Base-by-base conservation (phyloP, 208 protist genomes). In the Wallacemonas sp. region DNA sequence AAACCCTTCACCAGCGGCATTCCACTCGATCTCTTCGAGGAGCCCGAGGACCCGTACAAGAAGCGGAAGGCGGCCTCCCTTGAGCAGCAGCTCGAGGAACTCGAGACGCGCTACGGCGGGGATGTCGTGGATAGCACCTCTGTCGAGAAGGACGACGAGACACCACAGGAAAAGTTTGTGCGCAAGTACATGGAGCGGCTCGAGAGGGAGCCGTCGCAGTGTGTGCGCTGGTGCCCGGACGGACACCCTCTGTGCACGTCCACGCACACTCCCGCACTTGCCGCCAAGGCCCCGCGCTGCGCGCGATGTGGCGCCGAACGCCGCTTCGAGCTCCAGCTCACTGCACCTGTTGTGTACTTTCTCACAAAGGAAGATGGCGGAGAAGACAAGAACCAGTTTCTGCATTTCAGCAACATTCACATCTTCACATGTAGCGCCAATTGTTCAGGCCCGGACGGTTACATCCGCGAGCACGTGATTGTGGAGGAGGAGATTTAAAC, bases 331-430 rank as follows among this genome's bases (percentile, higher is more conserved):
- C 72, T 89, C 24, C 88, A 96, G 70, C 75, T 96, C 19, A 92
- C 84, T 8, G 81, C 91, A 1, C 91, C 88, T 2, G 65, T 72
- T 2, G 81, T 96, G 38, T 96, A 93, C 55, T 96, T 78, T 57
- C 75, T 96, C 29, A 94, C 84, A 6, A 87, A 81, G 43, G 33
- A 65, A 54, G 69, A 70, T 17, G 72, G 76, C 23, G 72, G 78
- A 2, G 88, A 88, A 56, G 68, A 65, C 16, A 75, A 86, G 30
- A 88, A 92, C 49, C 58, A 78, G 8, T 38, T 61, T 24, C 33
- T 96, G 47, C 87, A 93, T 65, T 96, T 96, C 69, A 85, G 84
- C 47, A 94, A 92, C 65, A 68, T 96, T 29, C 58, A 88, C 17
- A 74, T 94, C 17, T 94, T 84, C 55, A 94, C 91, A 19, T 96